Conservation (phyloP, 352 stramenopile species). For the Globisporangium ultimum region DNA sequence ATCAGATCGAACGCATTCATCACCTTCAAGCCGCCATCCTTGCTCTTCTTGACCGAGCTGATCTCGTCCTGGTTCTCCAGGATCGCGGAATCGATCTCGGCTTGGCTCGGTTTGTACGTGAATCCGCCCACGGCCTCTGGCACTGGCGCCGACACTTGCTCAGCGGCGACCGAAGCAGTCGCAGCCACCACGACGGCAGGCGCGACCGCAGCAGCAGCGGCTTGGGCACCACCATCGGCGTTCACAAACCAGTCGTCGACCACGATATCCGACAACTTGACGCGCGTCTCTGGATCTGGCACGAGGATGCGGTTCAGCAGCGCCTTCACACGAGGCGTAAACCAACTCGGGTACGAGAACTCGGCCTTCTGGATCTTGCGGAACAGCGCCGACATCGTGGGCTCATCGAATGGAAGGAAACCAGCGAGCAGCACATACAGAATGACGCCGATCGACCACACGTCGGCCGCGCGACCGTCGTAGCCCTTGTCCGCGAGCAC, state of each 20-base stretch:
- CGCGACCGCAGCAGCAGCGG: conserved; percentile 17
- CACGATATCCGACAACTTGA: conserved; percentile 88
- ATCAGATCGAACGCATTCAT: conserved; percentile 93
- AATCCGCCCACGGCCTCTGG: conserved; percentile 20
- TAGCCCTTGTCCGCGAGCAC: conserved; percentile 95
- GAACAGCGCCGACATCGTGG: conserved; percentile 95
- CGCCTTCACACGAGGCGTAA: conserved; percentile 84
- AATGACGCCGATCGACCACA: conserved; percentile 99
- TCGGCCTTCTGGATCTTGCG: conserved; percentile 96
- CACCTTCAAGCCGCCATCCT: conserved; percentile 71
- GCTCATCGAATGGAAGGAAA: conserved; percentile 94
- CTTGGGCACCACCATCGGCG: conserved; percentile 20
- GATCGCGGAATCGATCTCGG: conserved; percentile 79
- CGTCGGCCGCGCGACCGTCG: conserved; percentile 87
- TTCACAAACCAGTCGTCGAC: conserved; percentile 89
- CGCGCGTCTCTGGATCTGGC: conserved; percentile 86
- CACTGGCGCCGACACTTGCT: neutral
- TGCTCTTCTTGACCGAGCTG: conserved; percentile 65
- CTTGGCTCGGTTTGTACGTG: conserved; percentile 73
- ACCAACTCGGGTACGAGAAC: conserved; percentile 94
- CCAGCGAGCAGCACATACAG: conserved; percentile 94
- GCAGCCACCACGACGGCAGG: neutral
- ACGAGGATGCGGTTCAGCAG: conserved; percentile 93
- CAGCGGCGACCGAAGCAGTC: too few relatives aligned
- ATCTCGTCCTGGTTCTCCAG: conserved; percentile 77